Conservation (phyloP, 768 basidiomycete genomes). For the Boletus rubescentipes region DNA sequence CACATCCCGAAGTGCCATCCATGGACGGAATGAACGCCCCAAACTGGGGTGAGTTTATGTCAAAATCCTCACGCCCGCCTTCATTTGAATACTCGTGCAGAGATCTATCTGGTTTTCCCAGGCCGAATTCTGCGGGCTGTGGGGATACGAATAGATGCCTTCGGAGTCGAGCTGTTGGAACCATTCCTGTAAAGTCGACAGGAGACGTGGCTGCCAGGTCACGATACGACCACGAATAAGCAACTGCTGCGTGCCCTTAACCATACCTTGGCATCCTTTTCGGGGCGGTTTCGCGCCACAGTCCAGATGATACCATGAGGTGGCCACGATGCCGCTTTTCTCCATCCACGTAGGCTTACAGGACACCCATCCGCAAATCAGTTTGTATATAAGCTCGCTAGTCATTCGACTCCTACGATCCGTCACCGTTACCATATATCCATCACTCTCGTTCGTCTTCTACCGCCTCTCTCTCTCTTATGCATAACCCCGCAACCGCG, state of each 20-base stretch:
- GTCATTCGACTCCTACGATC: slow-evolving; percentile 13
- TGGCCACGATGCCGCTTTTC: slow-evolving; percentile 35
- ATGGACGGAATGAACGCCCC: slow-evolving; percentile 9
- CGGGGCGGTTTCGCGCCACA: slow-evolving; percentile 32
- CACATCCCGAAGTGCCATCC: slow-evolving; percentile 6
- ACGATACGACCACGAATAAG: slow-evolving; percentile 16
- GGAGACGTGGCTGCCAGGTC: slow-evolving; percentile 17
- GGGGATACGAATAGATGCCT: slow-evolving; percentile 28
- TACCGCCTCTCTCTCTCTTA: slow-evolving; percentile 12
- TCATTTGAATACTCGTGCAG: slow-evolving; percentile 12
- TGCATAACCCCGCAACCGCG: slow-evolving; percentile 32
- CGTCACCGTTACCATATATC: slow-evolving; percentile 15
- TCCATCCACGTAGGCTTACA: slow-evolving; percentile 25
- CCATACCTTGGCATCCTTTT: slow-evolving; percentile 30
- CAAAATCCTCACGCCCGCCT: slow-evolving; percentile 15
- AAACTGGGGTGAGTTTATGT: slow-evolving; percentile 24
- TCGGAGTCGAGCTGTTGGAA: slow-evolving; percentile 14
- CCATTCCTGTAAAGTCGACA: slow-evolving; percentile 21
- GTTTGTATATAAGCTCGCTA: slow-evolving; percentile 32
- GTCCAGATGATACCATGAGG: slow-evolving; percentile 32
- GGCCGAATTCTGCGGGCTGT: slow-evolving; percentile 22
- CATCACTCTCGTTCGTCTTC: slow-evolving; percentile 19
- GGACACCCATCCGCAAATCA: slow-evolving; percentile 28
- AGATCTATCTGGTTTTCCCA: slow-evolving; percentile 26
- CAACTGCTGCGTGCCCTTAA: slow-evolving; percentile 28